A percentile compares a stretch with the other conserved stretches of the same genome.
These are phyloP conservation scores for Populus ilicifolia DNA, from an alignment of 345 rosid species.

Conservation along the genomic window DNA sequence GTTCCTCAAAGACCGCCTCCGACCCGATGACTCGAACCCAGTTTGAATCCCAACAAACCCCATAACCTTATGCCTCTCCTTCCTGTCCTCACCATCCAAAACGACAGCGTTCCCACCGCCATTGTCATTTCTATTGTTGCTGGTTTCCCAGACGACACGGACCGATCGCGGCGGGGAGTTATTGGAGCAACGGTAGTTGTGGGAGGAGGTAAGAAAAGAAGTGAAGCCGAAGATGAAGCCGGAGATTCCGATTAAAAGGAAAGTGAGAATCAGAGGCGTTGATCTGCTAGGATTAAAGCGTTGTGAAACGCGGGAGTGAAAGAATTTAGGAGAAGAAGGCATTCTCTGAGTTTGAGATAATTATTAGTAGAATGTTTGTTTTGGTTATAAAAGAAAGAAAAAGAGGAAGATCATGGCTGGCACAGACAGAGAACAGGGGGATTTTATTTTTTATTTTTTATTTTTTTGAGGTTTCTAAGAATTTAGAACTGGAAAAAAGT, in stretches of 20 bases:
- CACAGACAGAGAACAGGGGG: background rate
- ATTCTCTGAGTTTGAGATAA: constrained; percentile 20
- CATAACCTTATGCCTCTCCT: constrained; percentile 72
- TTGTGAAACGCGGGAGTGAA: constrained; percentile 42
- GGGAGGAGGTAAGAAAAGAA: constrained; percentile 39
- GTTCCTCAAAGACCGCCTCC: constrained; percentile 69
- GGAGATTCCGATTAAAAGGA: constrained; percentile 53
- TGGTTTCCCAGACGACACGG: constrained; percentile 56
- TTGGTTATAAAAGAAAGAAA: background rate
- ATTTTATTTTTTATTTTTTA: no score
- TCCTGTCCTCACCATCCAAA: constrained; percentile 13
- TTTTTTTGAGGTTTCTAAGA: no score
- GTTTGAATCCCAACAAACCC: constrained; percentile 91
- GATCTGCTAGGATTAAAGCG: constrained; percentile 43
- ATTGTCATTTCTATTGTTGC: constrained; percentile 8
- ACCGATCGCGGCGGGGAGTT: constrained; percentile 46
- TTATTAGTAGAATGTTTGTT: background rate
- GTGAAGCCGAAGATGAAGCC: constrained; percentile 64
- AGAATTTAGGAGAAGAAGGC: constrained; percentile 72
- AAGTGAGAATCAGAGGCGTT: constrained; percentile 38
- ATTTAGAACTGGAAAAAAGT: no score
- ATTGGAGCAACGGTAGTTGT: constrained; percentile 9
- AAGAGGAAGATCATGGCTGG: background rate
- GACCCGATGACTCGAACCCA: constrained; percentile 60
- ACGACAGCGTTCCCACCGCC: constrained; percentile 10